Base-by-base conservation (phyloP, 2,329 filamentous ascomycete genomes). In the Alternaria triticina region DNA sequence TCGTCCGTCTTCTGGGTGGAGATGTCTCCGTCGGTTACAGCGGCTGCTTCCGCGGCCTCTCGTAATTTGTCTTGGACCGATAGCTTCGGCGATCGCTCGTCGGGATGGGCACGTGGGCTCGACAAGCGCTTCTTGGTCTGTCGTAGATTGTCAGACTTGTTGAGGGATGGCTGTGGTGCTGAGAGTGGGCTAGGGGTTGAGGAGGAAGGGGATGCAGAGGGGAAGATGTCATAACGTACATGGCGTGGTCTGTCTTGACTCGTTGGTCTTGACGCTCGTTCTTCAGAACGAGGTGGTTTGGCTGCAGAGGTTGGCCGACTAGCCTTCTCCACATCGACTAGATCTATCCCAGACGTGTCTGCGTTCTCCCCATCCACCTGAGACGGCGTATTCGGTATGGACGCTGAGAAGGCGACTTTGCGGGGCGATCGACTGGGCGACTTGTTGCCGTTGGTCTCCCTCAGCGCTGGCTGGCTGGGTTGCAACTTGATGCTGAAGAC, bases 11-110 rank as follows among this genome's bases (percentile, higher is more conserved):
- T 56, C 33, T 13, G 43, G 30, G 56, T 50, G 56, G 62, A 55
- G 40, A 50, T 64, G 27, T 55, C 40, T 23, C 25, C 25, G 28
- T 59, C 60, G 49, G 56, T 27, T 50, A 71, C 72, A 59, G 79
- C 80, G 59, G 80, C 82, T 64, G 80, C 78, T 70, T 82, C 82
- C 43, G 83, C 83, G 40, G 68, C 83, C 49, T 77, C 79, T 54
- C 76, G 80, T 56, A 85, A 78, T 70, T 85, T 85, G 60, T 85
- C 82, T 60, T 82, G 77, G 54, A 84, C 78, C 4, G 81, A 83
- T 59, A 83, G 67, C 70, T 78, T 83, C 43, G 73, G 78, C 58
- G 68, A 81, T 57, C 71, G 76, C 67, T 79, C 79, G 12, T 79
- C 79, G 33, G 73, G 74, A 55, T 81, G 79, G 15, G 74, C 69